phyloP scores from a whole-genome alignment of 129 eudicot species.

The Arctium minus region DNA sequence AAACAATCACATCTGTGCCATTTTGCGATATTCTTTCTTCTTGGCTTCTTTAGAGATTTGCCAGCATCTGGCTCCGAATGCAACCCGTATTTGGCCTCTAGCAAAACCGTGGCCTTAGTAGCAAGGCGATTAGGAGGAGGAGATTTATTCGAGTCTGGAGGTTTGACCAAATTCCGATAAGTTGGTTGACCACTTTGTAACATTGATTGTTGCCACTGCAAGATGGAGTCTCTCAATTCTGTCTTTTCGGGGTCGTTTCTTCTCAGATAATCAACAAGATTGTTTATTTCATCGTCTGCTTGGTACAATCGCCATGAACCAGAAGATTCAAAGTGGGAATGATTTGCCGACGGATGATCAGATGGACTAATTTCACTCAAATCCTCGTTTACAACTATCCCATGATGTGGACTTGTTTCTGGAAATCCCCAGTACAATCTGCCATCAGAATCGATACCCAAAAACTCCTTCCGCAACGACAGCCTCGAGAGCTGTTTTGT shows the following conservation, averaged over 20 bases:
- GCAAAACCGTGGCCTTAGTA: constrained; percentile 36
- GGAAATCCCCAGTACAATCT: constrained; percentile 53
- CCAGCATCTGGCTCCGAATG: constrained; percentile 12
- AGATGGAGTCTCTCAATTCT: constrained; percentile 36
- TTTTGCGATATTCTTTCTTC: constrained; percentile 5
- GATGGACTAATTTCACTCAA: background rate
- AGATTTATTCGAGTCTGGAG: background rate
- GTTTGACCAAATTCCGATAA: background rate
- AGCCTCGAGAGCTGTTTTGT: constrained; percentile 11
- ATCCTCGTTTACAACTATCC: constrained; percentile 23
- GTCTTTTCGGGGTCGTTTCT: constrained; percentile 18
- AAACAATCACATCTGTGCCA: constrained; percentile 43
- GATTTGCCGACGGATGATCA: background rate
- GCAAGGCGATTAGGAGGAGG: background rate
- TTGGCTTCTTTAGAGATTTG: constrained; percentile 3
- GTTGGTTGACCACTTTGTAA: constrained; percentile 3
- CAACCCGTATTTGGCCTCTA: constrained; percentile 32
- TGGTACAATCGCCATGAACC: constrained; percentile 35
- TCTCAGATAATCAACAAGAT: constrained; percentile 26
- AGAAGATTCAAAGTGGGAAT: background rate
- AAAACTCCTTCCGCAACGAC: constrained; percentile 34
- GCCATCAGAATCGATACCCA: constrained; percentile 50
- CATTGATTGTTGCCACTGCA: constrained; percentile 26
- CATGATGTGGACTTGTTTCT: constrained; percentile 18
- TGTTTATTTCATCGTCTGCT: constrained; percentile 27